Evolutionary conservation across 2,329 filamentous ascomycete genomes (phyloP), one percentile per base, ranked within the genome.

Genomic region (Colletotrichum gloeosporioides): DNA sequence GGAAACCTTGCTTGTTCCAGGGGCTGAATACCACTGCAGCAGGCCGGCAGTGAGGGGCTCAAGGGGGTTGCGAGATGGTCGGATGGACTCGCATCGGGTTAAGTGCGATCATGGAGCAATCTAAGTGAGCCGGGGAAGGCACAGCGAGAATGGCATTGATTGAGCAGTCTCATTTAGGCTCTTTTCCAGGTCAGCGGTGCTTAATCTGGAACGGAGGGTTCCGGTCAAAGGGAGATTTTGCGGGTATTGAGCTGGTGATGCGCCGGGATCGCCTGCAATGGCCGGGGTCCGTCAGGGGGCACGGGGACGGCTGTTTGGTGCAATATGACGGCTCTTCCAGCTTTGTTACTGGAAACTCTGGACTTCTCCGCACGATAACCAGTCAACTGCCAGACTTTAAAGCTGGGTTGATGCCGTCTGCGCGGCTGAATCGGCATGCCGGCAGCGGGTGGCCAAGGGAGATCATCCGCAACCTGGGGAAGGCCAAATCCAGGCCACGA

Each of bases 181-280:
- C 72, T 70, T 77, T 55, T 31, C 29, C 59, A 32, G 29, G 36
- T 36, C 61, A 59, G 61, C 34, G n/a, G 32, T 69, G 65, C 75
- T 75, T 18, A 75, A 75, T 75, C 66, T 70, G 75, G 75, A 77
- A 77, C 75, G 75, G 75, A 75, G 29, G 49, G 49, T 25, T 22
- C 16, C 75, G 75, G 75, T 62, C 75, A 71, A 77, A 63, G 61
- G 75, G 72, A 65, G 49, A 29, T 62, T 36, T 67, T 66, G 73
- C 39, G 39, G 75, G 32, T 53, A 22, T 27, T n/a, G 25, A 29
- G 63, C 31, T 53, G 36, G 29, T 10, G 53, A 55, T 31, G 36
- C 29, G 49, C 39, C 9, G 31, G 44, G 66, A 65, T 65, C 39
- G 39, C 53, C 27, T 63, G 44, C 29, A 34, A 13, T 22, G 39